Evolutionary conservation across 441 rosid genomes (phyloP), one percentile per base, ranked within the genome.

Genomic region (Breynia disticha): DNA sequence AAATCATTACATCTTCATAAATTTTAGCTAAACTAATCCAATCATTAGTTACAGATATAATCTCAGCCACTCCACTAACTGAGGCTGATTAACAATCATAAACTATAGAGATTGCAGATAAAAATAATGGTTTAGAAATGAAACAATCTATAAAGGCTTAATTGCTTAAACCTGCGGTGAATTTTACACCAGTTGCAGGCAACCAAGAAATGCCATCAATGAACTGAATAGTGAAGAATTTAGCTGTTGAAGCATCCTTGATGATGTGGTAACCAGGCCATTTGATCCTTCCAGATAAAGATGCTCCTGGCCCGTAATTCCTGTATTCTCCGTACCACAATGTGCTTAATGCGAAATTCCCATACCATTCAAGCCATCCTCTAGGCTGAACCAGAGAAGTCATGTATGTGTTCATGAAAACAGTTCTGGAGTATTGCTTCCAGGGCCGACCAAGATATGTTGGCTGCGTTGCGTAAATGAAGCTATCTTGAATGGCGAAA

Each of bases 361-460:
- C 93, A 0, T 68, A 58, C 98, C 96, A 85, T 16, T 70, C 79
- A 8, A 55, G 78, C 96, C 98, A 83, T 48, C 98, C 98, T 54
- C 60, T 67, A 1, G 86, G 81, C 57, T 83, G 79, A 17, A 90
- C 67, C 66, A 74, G 46, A 16, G 57, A 67, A 55, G 66, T 79
- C 52, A 90, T 54, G 63, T 59, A 72, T 1, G 82, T 71, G 59
- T 81, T 69, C 75, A 81, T 75, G 47, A 70, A 76, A 52, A 87
- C 87, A 2, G 96, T 83, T 39, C 90, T 66, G 0, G 98, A 82
- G 52, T 69, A 90, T 52, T 75, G 71, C 57, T 87, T 90, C 93
- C 96, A 87, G 0, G 96, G 96, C 63, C 98, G 59, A 7, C 98
- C 96, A 21, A 90, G 53, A 54, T 78, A 85, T 0, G 93, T 79